phyloP scores from a whole-genome alignment of 2,329 filamentous ascomycete genomes.

The Neonectria ditissima region DNA sequence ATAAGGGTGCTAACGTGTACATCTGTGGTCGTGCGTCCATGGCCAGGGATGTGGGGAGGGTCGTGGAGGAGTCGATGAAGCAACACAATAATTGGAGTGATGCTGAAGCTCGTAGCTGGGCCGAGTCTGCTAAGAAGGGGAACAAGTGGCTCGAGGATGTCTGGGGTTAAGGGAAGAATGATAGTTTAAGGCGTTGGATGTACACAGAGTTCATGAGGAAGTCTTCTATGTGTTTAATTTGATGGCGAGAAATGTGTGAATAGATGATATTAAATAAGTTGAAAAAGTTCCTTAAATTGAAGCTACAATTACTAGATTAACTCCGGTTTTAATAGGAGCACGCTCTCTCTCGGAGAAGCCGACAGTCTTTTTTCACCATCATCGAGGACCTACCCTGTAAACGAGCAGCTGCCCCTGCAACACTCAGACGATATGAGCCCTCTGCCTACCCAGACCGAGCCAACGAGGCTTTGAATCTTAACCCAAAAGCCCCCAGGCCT shows the following conservation, averaged over 20 bases:
- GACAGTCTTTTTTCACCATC: too few relatives aligned
- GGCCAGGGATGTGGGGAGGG: conserved; percentile 57
- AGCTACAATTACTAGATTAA: too few relatives aligned
- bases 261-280: background rate
- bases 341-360: too few relatives aligned
- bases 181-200: background rate
- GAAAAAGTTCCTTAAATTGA: too few relatives aligned
- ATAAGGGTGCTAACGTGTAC: conserved; percentile 53
- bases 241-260: background rate
- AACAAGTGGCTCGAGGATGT: conserved; percentile 67
- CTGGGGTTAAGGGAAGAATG: conserved; percentile 54
- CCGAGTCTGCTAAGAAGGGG: conserved; percentile 59
- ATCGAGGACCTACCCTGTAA: too few relatives aligned
- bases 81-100: conserved; percentile 53
- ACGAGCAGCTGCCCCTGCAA: too few relatives aligned
- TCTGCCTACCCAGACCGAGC: too few relatives aligned
- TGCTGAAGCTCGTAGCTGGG: conserved; percentile 57
- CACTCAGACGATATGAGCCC: too few relatives aligned
- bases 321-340: too few relatives aligned
- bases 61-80: conserved; percentile 52
- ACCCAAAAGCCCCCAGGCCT: too few relatives aligned
- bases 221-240: too few relatives aligned
- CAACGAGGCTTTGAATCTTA: too few relatives aligned
- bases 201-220: background rate
- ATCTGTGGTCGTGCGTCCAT: conserved; percentile 56